These are phyloP conservation scores for Hypoxylon fuscum DNA, from an alignment of 495 filamentous ascomycete species.

Conservation along the genomic window DNA sequence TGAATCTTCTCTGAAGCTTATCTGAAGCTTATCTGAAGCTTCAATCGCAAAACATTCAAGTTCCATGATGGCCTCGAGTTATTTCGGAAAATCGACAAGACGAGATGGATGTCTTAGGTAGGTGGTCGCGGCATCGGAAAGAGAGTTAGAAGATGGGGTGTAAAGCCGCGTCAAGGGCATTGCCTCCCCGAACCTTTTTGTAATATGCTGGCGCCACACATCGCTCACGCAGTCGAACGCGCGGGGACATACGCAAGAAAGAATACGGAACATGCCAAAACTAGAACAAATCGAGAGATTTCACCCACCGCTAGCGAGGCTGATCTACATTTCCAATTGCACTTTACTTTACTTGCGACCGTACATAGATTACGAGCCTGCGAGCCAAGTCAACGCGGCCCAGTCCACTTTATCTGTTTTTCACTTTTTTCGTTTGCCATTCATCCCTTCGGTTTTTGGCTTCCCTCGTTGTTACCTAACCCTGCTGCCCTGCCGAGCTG, in stretches of 20 bases:
- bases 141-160: background rate
- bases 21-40: too few species aligned
- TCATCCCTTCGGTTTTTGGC: too few species aligned
- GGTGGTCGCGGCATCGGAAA: too few species aligned
- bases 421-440: background rate
- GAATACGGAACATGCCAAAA: conserved; percentile 1
- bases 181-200: conserved; percentile 16
- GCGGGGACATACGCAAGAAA: conserved; percentile 26
- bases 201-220: conserved; percentile 25
- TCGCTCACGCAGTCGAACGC: conserved; percentile 18
- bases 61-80: too few species aligned
- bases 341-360: conserved; percentile 4
- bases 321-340: conserved; percentile 30
- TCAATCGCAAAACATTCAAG: too few species aligned
- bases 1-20: too few species aligned
- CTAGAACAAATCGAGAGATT: conserved; percentile 13
- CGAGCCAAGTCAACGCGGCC: conserved; percentile 16
- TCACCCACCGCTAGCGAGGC: conserved; percentile 21
- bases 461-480: too few species aligned
- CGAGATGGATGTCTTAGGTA: too few species aligned
- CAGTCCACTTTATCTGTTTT: conserved; percentile 8
- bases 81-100: too few species aligned
- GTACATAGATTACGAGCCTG: too few species aligned
- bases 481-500: too few species aligned
- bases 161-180: conserved; percentile 35